Base-by-base conservation (phyloP, 495 filamentous ascomycete species). In the Cairneyella variabilis region DNA sequence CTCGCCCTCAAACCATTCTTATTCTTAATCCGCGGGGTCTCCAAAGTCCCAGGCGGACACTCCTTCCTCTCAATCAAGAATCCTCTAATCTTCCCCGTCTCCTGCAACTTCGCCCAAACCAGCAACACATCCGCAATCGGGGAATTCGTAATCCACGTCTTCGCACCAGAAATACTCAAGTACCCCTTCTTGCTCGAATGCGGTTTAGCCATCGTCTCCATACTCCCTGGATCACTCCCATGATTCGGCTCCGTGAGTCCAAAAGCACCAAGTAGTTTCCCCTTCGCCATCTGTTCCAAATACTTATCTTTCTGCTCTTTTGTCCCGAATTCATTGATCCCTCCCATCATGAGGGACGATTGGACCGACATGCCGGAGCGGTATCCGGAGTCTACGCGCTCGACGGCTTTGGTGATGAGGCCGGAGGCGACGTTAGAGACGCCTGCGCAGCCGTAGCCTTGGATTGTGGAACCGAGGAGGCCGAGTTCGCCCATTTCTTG, bases 101-200 rank as follows among this genome's bases (percentile, higher is more conserved):
- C 82, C 54, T 93, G 80, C 36, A 95, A 73, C 71, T 96, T 97
- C 4, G 92, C 93, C 93, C 93, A 98, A 7, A 98, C 88, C 45
- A 98, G 70, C 48, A 97, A 70, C 11, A 98, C 72, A 62, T 98
- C 92, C 4, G 91, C 81, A 57, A 97, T 96, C 23, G 93, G 93
- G 10, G 88, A 92, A 74, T 97, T 98, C 38, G 93, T 97, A 62
- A 98, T 98, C 93, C 93, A 98, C 0, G 95, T 97, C 77, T 98
- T 98, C 37, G 89, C 75, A 2, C 93, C 93, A 37, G 80, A 86
- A 27, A 98, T 71, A 28, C 85, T 76, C 48, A 86, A 88, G 61
- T 88, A 87, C 3, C 91, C 91, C 63, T 89, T 84, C 76, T 95
- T 95, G 3, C 79, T 83, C 2, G 93, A 89, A 67, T 97, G 92